These are phyloP conservation scores for Aspergillus indologenus DNA, from an alignment of 495 filamentous ascomycete species.

Conservation along the genomic window DNA sequence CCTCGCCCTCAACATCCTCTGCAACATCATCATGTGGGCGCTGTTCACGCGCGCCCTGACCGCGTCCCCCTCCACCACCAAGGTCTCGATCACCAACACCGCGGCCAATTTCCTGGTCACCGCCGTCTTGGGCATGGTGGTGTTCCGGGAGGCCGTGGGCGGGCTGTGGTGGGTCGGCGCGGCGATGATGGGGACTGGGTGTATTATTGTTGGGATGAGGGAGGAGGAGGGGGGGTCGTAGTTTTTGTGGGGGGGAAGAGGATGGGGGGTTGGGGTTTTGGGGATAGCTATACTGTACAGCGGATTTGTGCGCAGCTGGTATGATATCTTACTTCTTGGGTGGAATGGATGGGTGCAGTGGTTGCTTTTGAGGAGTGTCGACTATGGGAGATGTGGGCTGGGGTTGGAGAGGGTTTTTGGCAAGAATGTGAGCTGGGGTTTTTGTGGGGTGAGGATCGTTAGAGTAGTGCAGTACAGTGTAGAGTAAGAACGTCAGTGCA, in stretches of 20 bases:
- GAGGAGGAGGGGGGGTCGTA: conserved; percentile 34
- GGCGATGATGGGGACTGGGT: conserved; percentile 77
- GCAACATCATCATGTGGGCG: conserved; percentile 94
- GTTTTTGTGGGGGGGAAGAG: not conserved
- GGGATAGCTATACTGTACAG: no score
- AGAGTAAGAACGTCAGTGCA: no score
- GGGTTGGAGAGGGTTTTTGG: no score
- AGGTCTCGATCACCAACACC: conserved; percentile 91
- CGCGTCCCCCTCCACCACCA: conserved; percentile 76
- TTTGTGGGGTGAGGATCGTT: no score
- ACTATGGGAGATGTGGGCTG: no score
- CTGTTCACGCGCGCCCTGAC: conserved; percentile 81
- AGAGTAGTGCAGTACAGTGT: no score
- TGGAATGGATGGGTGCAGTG: no score
- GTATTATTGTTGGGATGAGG: conserved; percentile 83
- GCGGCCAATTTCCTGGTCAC: conserved; percentile 90
- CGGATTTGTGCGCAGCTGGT: no score
- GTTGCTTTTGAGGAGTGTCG: no score
- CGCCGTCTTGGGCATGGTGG: conserved; percentile 72
- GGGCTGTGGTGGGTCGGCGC: conserved; percentile 90
- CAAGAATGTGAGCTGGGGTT: no score
- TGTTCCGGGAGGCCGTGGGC: conserved; percentile 70
- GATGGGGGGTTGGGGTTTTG: not conserved
- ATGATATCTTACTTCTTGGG: no score
- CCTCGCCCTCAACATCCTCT: conserved; percentile 82